These are phyloP conservation scores for Ophiocordyceps camponoti-rufipedis DNA, from an alignment of 2,329 filamentous ascomycete genomes.

Conservation along the genomic window DNA sequence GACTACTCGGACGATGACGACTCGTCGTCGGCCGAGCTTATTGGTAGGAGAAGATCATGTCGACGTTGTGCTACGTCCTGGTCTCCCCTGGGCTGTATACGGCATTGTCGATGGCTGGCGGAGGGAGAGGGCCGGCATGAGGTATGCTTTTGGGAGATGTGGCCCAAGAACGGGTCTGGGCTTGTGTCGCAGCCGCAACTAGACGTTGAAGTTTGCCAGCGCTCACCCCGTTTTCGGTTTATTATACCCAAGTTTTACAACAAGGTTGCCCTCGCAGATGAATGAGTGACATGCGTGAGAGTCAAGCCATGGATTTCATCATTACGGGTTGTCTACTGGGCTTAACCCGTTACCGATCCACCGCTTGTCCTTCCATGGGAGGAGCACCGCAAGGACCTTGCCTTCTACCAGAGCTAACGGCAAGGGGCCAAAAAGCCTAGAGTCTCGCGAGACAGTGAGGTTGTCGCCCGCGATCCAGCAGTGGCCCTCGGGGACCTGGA, in stretches of 20 bases:
- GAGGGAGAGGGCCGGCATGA: slow-evolving; percentile 7
- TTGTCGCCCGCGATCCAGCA: slow-evolving; percentile 89
- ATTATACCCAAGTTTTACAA: slow-evolving; percentile 3
- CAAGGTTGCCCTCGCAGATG: not conserved
- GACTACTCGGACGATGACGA: not conserved
- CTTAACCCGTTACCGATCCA: slow-evolving; percentile 29
- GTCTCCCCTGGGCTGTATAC: slow-evolving; percentile 10
- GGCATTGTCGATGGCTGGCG: slow-evolving; percentile 14
- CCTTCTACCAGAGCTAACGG: slow-evolving; percentile 71
- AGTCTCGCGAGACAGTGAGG: slow-evolving; percentile 66
- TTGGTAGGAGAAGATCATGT: not conserved
- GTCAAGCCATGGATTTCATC: no score
- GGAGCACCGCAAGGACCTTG: slow-evolving; percentile 53
- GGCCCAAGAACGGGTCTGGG: slow-evolving; percentile 3
- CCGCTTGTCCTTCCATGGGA: slow-evolving; percentile 30
- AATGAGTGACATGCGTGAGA: not conserved
- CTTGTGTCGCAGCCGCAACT: slow-evolving; percentile 14
- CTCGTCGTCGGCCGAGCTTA: not conserved
- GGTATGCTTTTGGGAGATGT: slow-evolving; percentile 4
- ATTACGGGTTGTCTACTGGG: slow-evolving; percentile 7
- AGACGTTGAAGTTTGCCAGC: slow-evolving; percentile 11
- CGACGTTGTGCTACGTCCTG: slow-evolving; percentile 1
- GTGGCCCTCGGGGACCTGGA: slow-evolving; percentile 76
- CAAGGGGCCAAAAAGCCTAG: slow-evolving; percentile 68
- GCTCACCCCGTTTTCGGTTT: slow-evolving; percentile 5